phyloP scores from a whole-genome alignment of 2,329 filamentous ascomycete species.

The Fusarium siculi region DNA sequence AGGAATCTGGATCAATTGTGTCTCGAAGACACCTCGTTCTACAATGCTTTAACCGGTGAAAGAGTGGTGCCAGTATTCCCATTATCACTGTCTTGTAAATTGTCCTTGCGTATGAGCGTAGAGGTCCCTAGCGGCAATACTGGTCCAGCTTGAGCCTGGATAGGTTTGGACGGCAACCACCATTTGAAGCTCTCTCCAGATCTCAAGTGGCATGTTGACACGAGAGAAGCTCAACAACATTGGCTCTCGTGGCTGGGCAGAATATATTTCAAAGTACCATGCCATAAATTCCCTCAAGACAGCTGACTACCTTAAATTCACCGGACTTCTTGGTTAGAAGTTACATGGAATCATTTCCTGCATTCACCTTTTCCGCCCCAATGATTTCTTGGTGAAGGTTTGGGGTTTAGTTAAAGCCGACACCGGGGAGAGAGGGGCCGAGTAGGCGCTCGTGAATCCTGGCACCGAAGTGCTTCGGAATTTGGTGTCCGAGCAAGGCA shows the following conservation, averaged over 20 bases:
- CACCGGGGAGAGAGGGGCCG: conserved; percentile 42
- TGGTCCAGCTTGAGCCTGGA: background rate
- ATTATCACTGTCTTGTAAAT: background rate
- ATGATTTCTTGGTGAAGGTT: conserved; percentile 33
- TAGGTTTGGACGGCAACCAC: background rate
- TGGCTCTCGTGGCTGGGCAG: background rate
- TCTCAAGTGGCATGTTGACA: conserved; percentile 20
- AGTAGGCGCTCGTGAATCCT: conserved; percentile 28
- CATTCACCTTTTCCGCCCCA: conserved; percentile 38
- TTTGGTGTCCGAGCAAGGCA: conserved; percentile 35
- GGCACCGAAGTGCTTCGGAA: conserved; percentile 28
- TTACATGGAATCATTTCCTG: conserved; percentile 4
- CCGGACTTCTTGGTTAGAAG: conserved; percentile 9
- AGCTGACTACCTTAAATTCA: conserved; percentile 13
- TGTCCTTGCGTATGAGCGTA: background rate
- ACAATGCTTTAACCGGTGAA: background rate
- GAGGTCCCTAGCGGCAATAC: background rate
- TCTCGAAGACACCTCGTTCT: background rate
- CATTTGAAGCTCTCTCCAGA: background rate
- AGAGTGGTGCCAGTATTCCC: background rate
- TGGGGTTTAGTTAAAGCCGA: conserved; percentile 34
- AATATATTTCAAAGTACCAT: conserved; percentile 3
- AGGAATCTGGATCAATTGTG: background rate
- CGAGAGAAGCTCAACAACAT: conserved; percentile 18
- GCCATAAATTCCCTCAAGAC: conserved; percentile 39